Conservation (phyloP, 768 basidiomycete species). For the Suillus weaverae region DNA sequence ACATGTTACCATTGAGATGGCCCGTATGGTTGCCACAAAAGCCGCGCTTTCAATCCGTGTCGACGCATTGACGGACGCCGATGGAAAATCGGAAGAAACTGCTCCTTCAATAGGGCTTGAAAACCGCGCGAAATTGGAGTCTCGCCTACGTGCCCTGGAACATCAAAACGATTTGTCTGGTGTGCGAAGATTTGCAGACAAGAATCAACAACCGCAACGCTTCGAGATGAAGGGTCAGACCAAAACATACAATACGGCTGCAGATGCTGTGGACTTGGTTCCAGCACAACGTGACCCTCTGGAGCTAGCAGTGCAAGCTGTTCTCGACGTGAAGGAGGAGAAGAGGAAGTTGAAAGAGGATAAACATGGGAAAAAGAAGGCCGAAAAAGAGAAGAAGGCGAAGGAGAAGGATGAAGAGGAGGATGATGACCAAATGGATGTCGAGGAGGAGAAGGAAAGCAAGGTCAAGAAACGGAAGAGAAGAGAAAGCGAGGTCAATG, state of each 20-base stretch:
- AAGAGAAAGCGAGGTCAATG: conserved; percentile 57
- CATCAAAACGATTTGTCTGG: conserved; percentile 73
- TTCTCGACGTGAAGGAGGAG: conserved; percentile 83
- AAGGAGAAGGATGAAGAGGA: conserved; percentile 35
- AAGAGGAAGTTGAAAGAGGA: conserved; percentile 82
- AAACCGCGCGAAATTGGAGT: conserved; percentile 94
- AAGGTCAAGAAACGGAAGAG: conserved; percentile 48
- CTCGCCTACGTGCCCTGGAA: conserved; percentile 87
- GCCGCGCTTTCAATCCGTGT: conserved; percentile 96
- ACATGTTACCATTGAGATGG: conserved; percentile 62
- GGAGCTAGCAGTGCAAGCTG: conserved; percentile 71
- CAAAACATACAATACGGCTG: conserved; percentile 82
- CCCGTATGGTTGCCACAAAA: conserved; percentile 99
- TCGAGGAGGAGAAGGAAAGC: conserved; percentile 39
- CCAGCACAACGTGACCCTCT: conserved; percentile 85
- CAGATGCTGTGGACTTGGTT: conserved; percentile 81
- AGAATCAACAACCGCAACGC: conserved; percentile 67
- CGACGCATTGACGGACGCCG: conserved; percentile 90
- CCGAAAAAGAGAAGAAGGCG: conserved; percentile 51
- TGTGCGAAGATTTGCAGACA: conserved; percentile 64
- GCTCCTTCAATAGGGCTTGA: conserved; percentile 90
- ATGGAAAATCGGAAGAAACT: conserved; percentile 80
- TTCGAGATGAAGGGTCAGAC: conserved; percentile 82
- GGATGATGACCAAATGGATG: conserved; percentile 43
- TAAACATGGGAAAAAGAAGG: conserved; percentile 64